Base-by-base conservation (phyloP, 1,284 basidiomycete species). In the Erythrobasidium hasegawianum region DNA sequence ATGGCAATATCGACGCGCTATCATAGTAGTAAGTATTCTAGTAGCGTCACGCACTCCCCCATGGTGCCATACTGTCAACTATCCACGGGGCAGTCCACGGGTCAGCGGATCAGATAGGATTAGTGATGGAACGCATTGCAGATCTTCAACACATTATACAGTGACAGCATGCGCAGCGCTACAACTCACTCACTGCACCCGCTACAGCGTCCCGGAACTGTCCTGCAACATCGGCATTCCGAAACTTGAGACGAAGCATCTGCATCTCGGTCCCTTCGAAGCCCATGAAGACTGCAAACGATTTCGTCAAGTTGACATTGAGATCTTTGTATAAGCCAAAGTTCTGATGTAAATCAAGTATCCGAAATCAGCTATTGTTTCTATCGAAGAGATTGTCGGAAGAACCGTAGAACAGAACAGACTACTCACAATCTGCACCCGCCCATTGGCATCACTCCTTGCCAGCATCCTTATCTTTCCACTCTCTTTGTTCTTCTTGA, bases 351-450 rank as follows among this genome's bases (percentile, higher is more conserved):
- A 4, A 24, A 2, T 22, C 16, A n/a, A n/a, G n/a, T n/a, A n/a
- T n/a, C n/a, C n/a, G n/a, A n/a, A n/a, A n/a, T n/a, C n/a, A n/a
- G n/a, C 16, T 7, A 54, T 22, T 16, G n/a, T 10, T 20, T n/a
- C n/a, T n/a, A n/a, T n/a, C n/a, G n/a, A n/a, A n/a, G n/a, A n/a
- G n/a, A n/a, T n/a, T n/a, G n/a, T n/a, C n/a, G n/a, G n/a, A n/a
- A n/a, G n/a, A n/a, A n/a, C n/a, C 20, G 20, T 20, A 3, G 8
- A 22, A 29, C 18, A 54, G 22, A n/a, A 24, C 7, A 8, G n/a
- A n/a, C n/a, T n/a, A n/a, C 72, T 50, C 29, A 73, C 72, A 24
- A 72, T 70, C 20, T 70, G 41, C 1, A 73, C 72, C 1, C 38
- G 45, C 13, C 69, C 70, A 26, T 69, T 73, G 9, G 61, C 69